Base-by-base conservation (phyloP, 2,329 filamentous ascomycete genomes). In the Aspergillus fijiensis region DNA sequence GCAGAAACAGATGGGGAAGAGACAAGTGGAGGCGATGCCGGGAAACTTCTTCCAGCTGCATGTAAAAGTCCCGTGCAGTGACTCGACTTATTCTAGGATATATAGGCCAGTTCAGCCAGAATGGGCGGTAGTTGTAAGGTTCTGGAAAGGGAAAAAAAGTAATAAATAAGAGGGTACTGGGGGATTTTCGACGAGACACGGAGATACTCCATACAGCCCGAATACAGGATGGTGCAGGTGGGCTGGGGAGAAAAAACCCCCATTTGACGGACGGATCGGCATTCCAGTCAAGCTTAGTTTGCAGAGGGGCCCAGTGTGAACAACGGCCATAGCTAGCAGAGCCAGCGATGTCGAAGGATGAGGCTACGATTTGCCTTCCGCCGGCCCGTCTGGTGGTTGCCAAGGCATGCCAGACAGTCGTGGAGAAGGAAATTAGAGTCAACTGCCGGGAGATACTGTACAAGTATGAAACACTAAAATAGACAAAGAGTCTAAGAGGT, bases 181-280 rank as follows among this genome's bases (percentile, higher is more conserved):
- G 62, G 55, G 59, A 57, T 31, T 33, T 33, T 58, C 47, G 55
- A 51, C 52, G 60, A 64, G 62, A 61, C 55, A 59, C 53, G 52
- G 45, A 60, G 55, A 59, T 52, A 56, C 56, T 64, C 60, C 59
- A 56, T 59, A 55, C 45, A 29, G 49, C 55, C 64, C 61, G 59
- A 65, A 64, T 48, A 7, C 29, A 62, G 63, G 59, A 60, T 60
- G 63, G 53, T 63, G 61, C 61, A 67, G 64, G 63, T 63, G 61
- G 64, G 58, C 61, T 61, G 61, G 62, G 51, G 49, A 55, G 60
- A 62, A 45, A 62, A 62, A 59, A 55, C 62, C 58, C 63, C 61
- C 62, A 68, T 67, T 68, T 65, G 66, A 67, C 61, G 57, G 65
- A 67, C 61, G 57, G 65, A 67, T 66, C 64, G 61, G 63, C 61